Evolutionary conservation across 2,329 filamentous ascomycete species (phyloP).

Genomic region (Trichoderma atroviride): DNA sequence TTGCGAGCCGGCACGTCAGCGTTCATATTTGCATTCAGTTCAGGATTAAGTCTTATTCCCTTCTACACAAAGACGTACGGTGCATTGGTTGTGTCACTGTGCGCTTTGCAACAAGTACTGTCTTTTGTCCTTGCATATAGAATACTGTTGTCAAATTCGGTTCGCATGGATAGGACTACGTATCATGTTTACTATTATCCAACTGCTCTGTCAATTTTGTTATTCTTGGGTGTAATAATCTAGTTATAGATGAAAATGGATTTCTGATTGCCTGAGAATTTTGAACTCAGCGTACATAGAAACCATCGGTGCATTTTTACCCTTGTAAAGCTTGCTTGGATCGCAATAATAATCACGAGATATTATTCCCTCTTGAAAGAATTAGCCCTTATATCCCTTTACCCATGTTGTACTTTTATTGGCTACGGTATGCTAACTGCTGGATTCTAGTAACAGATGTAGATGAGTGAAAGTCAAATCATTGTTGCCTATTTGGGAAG

Average conservation of each 20-base stretch:
- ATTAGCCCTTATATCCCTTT: no score
- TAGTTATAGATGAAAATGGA: neutral
- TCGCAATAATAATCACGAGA: no score
- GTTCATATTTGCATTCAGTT: neutral
- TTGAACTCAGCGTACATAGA: no score
- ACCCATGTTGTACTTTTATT: no score
- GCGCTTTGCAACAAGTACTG: neutral
- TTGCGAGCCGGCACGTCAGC: neutral
- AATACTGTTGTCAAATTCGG: neutral
- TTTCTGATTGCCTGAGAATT: neutral
- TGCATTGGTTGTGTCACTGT: neutral
- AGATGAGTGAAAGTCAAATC: no score
- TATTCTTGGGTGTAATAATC: slow-evolving; percentile 19
- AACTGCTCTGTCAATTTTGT: neutral
- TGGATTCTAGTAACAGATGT: no score
- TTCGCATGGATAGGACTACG: neutral
- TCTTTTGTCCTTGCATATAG: neutral
- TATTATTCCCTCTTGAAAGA: no score
- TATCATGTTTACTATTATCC: neutral
- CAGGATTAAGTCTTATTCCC: neutral
- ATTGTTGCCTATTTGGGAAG: no score
- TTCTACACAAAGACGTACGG: neutral
- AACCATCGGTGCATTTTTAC: no score
- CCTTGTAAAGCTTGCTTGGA: no score
- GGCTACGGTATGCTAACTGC: no score